Percentiles rank a stretch among this genome's conserved stretches.
Conservation (phyloP, 495 filamentous ascomycete species). For the Aspergillus panamensis region DNA sequence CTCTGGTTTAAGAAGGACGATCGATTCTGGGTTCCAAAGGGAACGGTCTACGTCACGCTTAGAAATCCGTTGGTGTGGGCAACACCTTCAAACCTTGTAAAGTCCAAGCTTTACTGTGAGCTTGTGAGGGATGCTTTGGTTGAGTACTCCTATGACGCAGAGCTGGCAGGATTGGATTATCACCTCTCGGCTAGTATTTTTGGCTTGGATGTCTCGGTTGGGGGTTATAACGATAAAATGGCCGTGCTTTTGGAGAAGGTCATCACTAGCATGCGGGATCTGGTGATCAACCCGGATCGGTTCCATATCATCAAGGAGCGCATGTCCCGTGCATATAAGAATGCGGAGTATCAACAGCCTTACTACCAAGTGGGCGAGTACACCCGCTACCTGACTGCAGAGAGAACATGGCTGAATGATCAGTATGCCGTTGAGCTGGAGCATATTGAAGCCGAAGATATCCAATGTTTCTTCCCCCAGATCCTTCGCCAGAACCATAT, state of each 20-base stretch:
- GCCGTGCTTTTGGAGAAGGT: conserved; percentile 88
- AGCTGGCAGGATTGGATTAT: conserved; percentile 88
- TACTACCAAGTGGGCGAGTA: conserved; percentile 89
- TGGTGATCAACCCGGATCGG: conserved; percentile 76
- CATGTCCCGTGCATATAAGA: conserved; percentile 67
- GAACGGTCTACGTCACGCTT: conserved; percentile 74
- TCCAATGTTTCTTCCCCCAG: conserved; percentile 74
- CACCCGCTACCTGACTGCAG: conserved; percentile 71
- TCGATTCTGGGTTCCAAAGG: conserved; percentile 97
- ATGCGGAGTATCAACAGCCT: conserved; percentile 82
- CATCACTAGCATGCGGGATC: conserved; percentile 76
- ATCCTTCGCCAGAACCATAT: conserved; percentile 81
- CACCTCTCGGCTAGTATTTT: conserved; percentile 62
- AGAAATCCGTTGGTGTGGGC: conserved; percentile 74
- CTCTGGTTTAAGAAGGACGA: conserved; percentile 99
- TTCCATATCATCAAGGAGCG: conserved; percentile 93
- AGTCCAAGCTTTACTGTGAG: conserved; percentile 77
- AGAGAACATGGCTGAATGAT: conserved; percentile 75
- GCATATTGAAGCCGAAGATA: conserved; percentile 66
- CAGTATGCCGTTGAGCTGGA: conserved; percentile 76
- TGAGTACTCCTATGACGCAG: conserved; percentile 96
- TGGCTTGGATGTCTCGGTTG: conserved; percentile 75
- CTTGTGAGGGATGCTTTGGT: conserved; percentile 84
- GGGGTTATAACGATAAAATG: conserved; percentile 96
- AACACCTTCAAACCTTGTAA: conserved; percentile 73